These are phyloP conservation scores for Tulasnella sp. DNA, from an alignment of 768 basidiomycete genomes.

Conservation along the genomic window DNA sequence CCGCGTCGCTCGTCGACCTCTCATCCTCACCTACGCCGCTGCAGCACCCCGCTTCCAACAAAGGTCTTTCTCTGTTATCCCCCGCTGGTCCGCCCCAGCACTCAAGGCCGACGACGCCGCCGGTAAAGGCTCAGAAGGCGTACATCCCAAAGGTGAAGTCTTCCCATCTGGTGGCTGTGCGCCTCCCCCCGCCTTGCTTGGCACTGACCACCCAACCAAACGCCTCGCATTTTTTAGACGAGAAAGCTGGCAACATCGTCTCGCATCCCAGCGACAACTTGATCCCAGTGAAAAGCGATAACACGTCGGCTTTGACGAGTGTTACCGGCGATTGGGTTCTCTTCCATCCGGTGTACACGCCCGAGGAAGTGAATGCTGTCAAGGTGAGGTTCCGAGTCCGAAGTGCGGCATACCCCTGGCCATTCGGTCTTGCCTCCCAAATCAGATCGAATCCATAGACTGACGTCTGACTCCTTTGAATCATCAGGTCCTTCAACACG, in stretches of 20 bases:
- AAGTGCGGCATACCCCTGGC: neutral
- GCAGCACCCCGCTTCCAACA: neutral
- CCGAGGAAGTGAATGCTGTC: slow-evolving; percentile 43
- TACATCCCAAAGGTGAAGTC: slow-evolving; percentile 9
- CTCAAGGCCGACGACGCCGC: slow-evolving; percentile 1
- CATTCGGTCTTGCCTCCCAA: neutral
- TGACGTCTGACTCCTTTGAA: neutral
- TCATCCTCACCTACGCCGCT: neutral
- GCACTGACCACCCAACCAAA: neutral
- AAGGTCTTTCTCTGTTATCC: neutral
- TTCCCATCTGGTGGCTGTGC: neutral
- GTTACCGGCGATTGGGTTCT: slow-evolving; percentile 54
- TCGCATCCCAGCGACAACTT: neutral
- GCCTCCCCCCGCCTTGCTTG: neutral
- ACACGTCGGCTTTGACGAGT: neutral
- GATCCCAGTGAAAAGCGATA: neutral
- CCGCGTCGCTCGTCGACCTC: neutral
- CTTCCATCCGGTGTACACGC: slow-evolving; percentile 84
- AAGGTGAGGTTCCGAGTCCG: too few species aligned
- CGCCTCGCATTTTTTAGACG: neutral
- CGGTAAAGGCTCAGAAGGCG: slow-evolving; percentile 5
- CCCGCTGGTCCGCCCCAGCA: neutral
- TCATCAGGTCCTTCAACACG: neutral
- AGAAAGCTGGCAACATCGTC: neutral
- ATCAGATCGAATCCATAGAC: neutral